Base-by-base conservation (phyloP, 2,329 filamentous ascomycete species). In the Paecilomyces niveus region DNA sequence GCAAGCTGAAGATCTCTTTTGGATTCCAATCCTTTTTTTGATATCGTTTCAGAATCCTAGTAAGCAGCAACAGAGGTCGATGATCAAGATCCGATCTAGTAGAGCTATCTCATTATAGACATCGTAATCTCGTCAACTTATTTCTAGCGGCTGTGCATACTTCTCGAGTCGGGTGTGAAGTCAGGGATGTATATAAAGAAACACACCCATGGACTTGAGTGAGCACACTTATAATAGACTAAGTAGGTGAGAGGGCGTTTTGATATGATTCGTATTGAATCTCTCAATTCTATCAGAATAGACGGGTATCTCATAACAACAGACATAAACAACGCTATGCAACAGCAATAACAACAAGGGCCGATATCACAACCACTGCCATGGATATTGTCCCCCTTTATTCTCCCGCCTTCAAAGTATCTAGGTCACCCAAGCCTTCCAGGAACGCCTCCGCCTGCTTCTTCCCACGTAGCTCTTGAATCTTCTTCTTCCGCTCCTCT, bases 401-500 rank as follows among this genome's bases (percentile, higher is more conserved):
- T 45, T 45, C 5, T 18, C 15, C 39, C 6, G 50, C 18, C 9
- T 24, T 52, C 2, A 70, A 64, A 13, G 67, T 68, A 0, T 67
- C 75, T 49, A 77, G 70, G 54, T 72, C 73, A 2, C 71, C 76
- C 54, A 80, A 70, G 15, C 82, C 82, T 57, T 87, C 83, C 65
- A 95, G 71, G 72, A 94, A 94, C 62, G 77, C 83, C 65, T 90
- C 88, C 33, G 89, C 89, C 72, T 88, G 81, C 67, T 84, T 86
- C 73, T 85, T 87, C 31, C 83, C 83, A 70, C 83, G 76, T 66
- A 81, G 74, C 68, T 80, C 78, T 55, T 74, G 69, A 60, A 81
- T 76, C 63, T 76, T 73, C 60, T 67, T 77, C 65, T 76, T 76
- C 79, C 80, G 74, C 63, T 80, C 75, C 61, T 89, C 88, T 64